Evolutionary conservation across 2,329 filamentous ascomycete genomes (phyloP).

Genomic region (Pestalotiopsis fici): DNA sequence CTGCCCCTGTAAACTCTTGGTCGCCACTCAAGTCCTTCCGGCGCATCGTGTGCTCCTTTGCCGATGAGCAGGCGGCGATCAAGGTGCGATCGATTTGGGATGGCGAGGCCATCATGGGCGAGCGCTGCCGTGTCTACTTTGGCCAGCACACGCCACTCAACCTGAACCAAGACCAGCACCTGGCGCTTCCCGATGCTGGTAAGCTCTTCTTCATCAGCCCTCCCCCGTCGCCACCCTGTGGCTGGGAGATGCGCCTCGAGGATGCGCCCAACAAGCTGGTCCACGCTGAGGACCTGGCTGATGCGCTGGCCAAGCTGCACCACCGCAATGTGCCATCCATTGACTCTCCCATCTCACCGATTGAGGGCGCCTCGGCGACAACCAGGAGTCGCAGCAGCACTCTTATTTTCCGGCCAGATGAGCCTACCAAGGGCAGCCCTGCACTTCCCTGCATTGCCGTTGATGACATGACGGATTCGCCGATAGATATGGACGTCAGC

Average conservation of each 20-base stretch:
- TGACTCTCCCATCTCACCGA: constrained; percentile 36
- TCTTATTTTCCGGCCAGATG: constrained; percentile 64
- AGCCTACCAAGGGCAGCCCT: constrained; percentile 50
- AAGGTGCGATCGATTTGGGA: constrained; percentile 73
- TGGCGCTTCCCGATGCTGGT: constrained; percentile 68
- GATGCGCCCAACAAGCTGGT: constrained; percentile 71
- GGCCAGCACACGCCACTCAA: constrained; percentile 62
- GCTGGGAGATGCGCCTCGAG: constrained; percentile 69
- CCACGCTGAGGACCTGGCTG: constrained; percentile 68
- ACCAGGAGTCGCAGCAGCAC: constrained; percentile 64
- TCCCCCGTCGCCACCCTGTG: constrained; percentile 69
- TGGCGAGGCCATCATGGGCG: constrained; percentile 71
- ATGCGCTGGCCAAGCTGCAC: constrained; percentile 64
- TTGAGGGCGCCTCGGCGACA: constrained; percentile 34
- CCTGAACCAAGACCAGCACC: constrained; percentile 51
- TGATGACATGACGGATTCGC: constrained; percentile 65
- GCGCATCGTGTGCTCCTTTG: constrained; percentile 80
- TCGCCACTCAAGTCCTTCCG: constrained; percentile 81
- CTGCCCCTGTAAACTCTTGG: constrained; percentile 76
- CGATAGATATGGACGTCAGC: constrained; percentile 41
- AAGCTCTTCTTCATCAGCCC: constrained; percentile 76
- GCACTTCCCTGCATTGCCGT: constrained; percentile 66
- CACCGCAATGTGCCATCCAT: constrained; percentile 34
- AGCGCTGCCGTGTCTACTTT: constrained; percentile 69
- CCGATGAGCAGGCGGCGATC: constrained; percentile 68